Evolutionary conservation across 768 basidiomycete genomes (phyloP), one percentile per base, ranked within the genome.

Genomic region (Tulasnella sp.): DNA sequence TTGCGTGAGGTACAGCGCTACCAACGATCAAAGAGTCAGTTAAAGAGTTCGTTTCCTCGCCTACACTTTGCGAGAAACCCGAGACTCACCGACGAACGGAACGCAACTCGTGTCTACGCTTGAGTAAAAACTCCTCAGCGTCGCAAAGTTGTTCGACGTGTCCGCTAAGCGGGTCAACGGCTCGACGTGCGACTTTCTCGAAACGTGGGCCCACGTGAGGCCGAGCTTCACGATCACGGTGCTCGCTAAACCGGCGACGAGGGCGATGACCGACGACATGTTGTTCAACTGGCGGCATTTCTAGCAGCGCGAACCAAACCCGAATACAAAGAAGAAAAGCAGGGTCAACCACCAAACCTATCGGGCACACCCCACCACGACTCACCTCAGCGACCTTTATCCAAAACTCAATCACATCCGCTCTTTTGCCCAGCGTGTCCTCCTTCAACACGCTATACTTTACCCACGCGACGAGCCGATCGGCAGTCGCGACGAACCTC

Each of bases 381-480:
- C 26, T 4, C 75, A 90, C 90, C 84, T 92, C 89, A 8, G 90
- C 89, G 22, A 90, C 88, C 77, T 85, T 88, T 75, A 91, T 88
- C 90, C 90, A 92, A 76, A 88, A 85, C 73, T 90, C 89, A 40
- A 90, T 80, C 17, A 83, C 84, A 70, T 87, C 84, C 8, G 87
- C 84, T 59, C 89, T 81, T 76, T 83, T 86, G 16, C 82, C 82
- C 71, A 87, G 79, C 5, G 80, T 80, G 8, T 87, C 84, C 65
- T 82, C 81, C 66, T 79, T 83, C 41, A 92, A 78, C 44, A 90
- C 83, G 76, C 86, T 90, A 40, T 79, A 79, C 77, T 87, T 89
- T n/a, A 91, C 89, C 89, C 90, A 92, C 16, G 82, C 79, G 37
- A 83, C 84, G 37, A 92, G 79, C 75, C 84, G 85, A 76, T 90